Conservation (phyloP, 1,284 basidiomycete genomes). For the Apiotrichum sp. region DNA sequence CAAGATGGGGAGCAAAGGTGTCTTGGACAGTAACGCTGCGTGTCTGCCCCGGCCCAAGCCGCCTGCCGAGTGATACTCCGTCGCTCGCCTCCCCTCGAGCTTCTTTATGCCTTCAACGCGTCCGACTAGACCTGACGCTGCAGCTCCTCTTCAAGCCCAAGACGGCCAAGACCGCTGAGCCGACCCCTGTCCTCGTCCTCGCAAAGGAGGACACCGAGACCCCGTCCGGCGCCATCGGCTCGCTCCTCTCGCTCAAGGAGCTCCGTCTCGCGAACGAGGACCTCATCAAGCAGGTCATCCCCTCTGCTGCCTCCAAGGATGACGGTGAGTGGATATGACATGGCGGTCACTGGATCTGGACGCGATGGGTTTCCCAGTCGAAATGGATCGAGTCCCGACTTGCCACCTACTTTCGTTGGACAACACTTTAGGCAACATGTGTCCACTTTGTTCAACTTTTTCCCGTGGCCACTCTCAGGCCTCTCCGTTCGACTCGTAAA, state of each 20-base stretch:
- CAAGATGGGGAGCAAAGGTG: too few relatives aligned
- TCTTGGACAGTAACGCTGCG: too few relatives aligned
- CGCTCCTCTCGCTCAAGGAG: constrained; percentile 82
- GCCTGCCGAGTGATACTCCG: too few relatives aligned
- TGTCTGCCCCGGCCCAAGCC: too few relatives aligned
- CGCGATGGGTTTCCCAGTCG: not conserved
- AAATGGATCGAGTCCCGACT: not conserved
- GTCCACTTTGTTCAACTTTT: not conserved
- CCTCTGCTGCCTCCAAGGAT: constrained; percentile 62
- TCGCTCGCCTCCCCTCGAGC: too few relatives aligned
- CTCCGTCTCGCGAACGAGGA: constrained; percentile 82
- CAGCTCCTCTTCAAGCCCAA: constrained; percentile 49
- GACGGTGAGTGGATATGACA: constrained; percentile 57
- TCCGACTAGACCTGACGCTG: not conserved
- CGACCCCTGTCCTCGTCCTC: constrained; percentile 80
- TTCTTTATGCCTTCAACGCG: too few relatives aligned
- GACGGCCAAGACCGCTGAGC: constrained; percentile 76
- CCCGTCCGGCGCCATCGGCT: constrained; percentile 63
- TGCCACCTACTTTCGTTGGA: not conserved
- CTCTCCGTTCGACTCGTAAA: not conserved
- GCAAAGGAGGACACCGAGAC: constrained; percentile 78
- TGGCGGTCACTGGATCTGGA: too few relatives aligned
- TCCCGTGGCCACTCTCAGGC: not conserved
- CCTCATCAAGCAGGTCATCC: constrained; percentile 76
- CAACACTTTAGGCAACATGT: too few relatives aligned